phyloP scores from a whole-genome alignment of 345 rosid genomes.

The Pseudoturritis turrita region DNA sequence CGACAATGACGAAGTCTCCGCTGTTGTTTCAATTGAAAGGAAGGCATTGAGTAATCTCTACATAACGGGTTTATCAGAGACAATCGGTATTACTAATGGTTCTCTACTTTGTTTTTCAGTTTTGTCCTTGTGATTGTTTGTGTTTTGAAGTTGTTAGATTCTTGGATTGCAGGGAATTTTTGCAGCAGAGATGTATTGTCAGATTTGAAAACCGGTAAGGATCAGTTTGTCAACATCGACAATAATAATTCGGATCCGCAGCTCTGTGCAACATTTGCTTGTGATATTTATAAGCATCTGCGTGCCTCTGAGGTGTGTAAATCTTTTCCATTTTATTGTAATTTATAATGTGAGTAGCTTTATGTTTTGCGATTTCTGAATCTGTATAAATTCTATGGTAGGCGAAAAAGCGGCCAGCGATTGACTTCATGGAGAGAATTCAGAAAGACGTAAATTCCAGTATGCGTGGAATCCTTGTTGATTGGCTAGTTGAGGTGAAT shows the following conservation, averaged over 20 bases:
- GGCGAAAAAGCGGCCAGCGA: slow-evolving; percentile 76
- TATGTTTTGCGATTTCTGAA: not conserved
- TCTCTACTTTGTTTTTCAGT: not conserved
- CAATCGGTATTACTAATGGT: slow-evolving; percentile 36
- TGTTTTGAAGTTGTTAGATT: not conserved
- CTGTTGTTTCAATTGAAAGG: slow-evolving; percentile 60
- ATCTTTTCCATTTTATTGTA: not conserved
- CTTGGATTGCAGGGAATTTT: slow-evolving; percentile 42
- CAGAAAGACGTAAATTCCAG: slow-evolving; percentile 82
- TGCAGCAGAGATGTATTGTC: slow-evolving; percentile 55
- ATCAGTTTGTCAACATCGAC: slow-evolving; percentile 51
- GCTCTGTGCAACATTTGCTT: slow-evolving; percentile 66
- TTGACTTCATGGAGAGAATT: slow-evolving; percentile 69
- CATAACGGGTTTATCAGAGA: slow-evolving; percentile 54
- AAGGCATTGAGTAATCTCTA: slow-evolving; percentile 68
- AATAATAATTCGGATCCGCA: slow-evolving; percentile 59
- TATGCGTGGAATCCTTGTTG: slow-evolving; percentile 84
- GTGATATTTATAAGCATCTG: slow-evolving; percentile 54
- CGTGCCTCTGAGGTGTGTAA: slow-evolving; percentile 66
- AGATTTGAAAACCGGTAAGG: slow-evolving; percentile 45
- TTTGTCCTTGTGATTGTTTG: not conserved
- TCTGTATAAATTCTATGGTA: slow-evolving; percentile 11
- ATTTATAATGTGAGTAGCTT: not conserved
- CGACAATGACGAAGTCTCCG: slow-evolving; percentile 43
- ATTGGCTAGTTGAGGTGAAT: slow-evolving; percentile 96